Evolutionary conservation across 306 rosid genomes (phyloP).

Genomic region (Cucumis sativus): Cucumber_9930_V3 NC_026661.2:14842501-14843000

Average conservation of each 20-base stretch:
- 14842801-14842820: not conserved
- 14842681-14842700: not conserved
- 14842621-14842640: too few species aligned
- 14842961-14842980: too few species aligned
- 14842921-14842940: too few species aligned
- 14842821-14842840: not conserved
- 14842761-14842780: not conserved
- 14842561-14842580: too few species aligned
- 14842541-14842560: too few species aligned
- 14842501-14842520: too few species aligned
- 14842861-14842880: not conserved
- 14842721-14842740: not conserved
- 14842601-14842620: too few species aligned
- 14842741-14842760: not conserved
- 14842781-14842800: not conserved
- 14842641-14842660: too few species aligned
- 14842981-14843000: too few species aligned
- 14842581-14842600: too few species aligned
- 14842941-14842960: not conserved
- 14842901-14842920: not conserved
- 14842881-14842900: not conserved
- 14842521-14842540: too few species aligned
- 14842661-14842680: too few species aligned
- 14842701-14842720: not conserved
- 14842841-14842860: not conserved